Conservation (phyloP, 495 filamentous ascomycete genomes). For the Letharia columbiana region DNA sequence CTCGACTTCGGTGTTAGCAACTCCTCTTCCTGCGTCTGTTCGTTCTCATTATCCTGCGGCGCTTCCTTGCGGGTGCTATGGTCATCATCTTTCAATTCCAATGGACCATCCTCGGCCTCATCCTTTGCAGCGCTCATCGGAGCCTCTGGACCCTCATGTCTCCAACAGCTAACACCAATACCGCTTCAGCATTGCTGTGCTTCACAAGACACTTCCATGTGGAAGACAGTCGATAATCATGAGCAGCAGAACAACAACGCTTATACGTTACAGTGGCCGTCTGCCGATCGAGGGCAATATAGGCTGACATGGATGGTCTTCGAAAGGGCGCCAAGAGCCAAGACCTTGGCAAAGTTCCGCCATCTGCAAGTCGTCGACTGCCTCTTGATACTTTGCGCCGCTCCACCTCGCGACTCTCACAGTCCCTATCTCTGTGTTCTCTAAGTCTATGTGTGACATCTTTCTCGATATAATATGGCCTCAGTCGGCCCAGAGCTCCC, state of each 20-base stretch:
- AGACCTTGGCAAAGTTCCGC: not conserved
- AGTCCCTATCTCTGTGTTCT: not conserved
- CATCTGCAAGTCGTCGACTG: not conserved
- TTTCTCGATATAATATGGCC: conserved; percentile 8
- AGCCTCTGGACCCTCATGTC: conserved; percentile 26
- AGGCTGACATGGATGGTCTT: not conserved
- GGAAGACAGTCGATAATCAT: not conserved
- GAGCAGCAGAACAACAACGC: not conserved
- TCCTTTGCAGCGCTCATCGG: conserved; percentile 29
- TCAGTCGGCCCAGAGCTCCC: conserved; percentile 33
- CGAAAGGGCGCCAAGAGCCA: not conserved
- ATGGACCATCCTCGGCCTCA: conserved; percentile 27
- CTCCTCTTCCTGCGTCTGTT: conserved; percentile 6
- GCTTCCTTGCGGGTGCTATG: conserved; percentile 1
- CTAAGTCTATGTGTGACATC: not conserved
- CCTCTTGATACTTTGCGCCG: not conserved
- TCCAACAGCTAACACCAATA: conserved; percentile 22
- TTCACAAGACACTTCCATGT: not conserved
- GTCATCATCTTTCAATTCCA: conserved; percentile 24
- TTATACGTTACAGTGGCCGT: not conserved
- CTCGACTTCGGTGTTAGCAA: not conserved
- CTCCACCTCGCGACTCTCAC: not conserved
- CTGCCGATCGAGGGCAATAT: not conserved
- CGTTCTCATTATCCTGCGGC: not conserved
- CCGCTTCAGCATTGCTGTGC: conserved; percentile 11